Evolutionary conservation across 2,329 filamentous ascomycete species (phyloP).

Genomic region (Magnaporthiopsis rhizophila): DNA sequence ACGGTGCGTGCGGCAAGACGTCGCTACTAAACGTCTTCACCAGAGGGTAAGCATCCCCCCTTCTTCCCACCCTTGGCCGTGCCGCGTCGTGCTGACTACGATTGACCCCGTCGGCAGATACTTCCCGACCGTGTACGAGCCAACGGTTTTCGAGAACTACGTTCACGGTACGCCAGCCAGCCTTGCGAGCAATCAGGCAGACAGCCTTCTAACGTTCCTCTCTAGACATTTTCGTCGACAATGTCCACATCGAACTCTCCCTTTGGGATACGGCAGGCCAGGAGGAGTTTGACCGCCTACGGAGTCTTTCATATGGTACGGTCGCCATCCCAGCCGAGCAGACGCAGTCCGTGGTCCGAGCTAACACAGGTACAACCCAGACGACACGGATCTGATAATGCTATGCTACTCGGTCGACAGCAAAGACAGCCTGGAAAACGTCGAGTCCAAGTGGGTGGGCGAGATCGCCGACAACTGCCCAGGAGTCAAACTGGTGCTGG

Average conservation of each 20-base stretch:
- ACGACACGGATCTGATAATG: slow-evolving; percentile 96
- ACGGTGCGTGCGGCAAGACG: slow-evolving; percentile 95
- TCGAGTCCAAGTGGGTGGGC: slow-evolving; percentile 96
- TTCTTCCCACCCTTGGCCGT: slow-evolving; percentile 6
- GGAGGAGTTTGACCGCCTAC: slow-evolving; percentile 95
- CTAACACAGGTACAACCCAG: slow-evolving; percentile 19
- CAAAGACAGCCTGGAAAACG: slow-evolving; percentile 93
- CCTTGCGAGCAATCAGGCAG: background rate
- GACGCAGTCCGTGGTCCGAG: no score
- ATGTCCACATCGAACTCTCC: slow-evolving; percentile 91
- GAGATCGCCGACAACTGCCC: slow-evolving; percentile 98
- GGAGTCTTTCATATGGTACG: slow-evolving; percentile 84
- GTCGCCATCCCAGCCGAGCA: no score
- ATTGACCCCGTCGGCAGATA: slow-evolving; percentile 47
- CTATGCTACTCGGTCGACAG: slow-evolving; percentile 98
- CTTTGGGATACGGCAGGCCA: slow-evolving; percentile 98
- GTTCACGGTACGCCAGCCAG: slow-evolving; percentile 67
- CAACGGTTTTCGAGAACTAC: slow-evolving; percentile 98
- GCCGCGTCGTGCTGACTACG: slow-evolving; percentile 16
- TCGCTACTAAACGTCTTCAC: slow-evolving; percentile 97
- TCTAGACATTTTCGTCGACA: slow-evolving; percentile 94
- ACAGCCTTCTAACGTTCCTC: background rate
- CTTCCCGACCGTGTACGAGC: slow-evolving; percentile 97
- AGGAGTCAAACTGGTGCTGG: slow-evolving; percentile 86
- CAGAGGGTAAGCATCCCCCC: slow-evolving; percentile 62